phyloP scores from a whole-genome alignment of 305 asterid species.

The Vinca major region DNA sequence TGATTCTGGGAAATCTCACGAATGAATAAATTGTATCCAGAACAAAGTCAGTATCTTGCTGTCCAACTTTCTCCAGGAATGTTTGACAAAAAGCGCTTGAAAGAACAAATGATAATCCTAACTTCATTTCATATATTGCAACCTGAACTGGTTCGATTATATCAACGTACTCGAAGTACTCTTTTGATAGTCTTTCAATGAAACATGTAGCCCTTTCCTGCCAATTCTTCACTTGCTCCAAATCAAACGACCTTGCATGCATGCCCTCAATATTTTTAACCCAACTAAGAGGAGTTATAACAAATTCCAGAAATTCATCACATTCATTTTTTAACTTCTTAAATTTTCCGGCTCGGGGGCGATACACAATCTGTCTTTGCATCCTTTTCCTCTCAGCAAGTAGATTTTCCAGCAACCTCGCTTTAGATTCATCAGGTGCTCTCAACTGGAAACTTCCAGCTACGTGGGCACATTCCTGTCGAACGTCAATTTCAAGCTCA shows the following conservation, averaged over 20 bases:
- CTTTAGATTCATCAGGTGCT: constrained; percentile 34
- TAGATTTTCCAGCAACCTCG: constrained; percentile 48
- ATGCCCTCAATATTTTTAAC: constrained; percentile 26
- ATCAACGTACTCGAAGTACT: constrained; percentile 59
- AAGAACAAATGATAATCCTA: constrained; percentile 63
- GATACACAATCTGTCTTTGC: constrained; percentile 66
- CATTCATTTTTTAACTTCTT: constrained; percentile 50
- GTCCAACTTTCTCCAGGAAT: constrained; percentile 24
- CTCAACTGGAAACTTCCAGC: constrained; percentile 55
- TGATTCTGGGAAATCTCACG: constrained; percentile 68
- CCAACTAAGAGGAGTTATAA: constrained; percentile 36
- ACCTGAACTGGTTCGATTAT: constrained; percentile 68
- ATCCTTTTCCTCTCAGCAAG: constrained; percentile 46
- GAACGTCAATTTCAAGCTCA: constrained; percentile 73
- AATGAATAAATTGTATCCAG: constrained; percentile 47
- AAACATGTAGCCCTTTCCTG: constrained; percentile 60
- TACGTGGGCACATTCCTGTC: constrained; percentile 49
- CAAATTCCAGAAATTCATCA: constrained; percentile 43
- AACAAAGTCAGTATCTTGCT: constrained; percentile 38
- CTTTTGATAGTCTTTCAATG: constrained; percentile 58
- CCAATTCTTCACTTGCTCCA: constrained; percentile 53
- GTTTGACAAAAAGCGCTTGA: constrained; percentile 37
- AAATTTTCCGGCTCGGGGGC: constrained; percentile 60
- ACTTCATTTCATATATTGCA: constrained; percentile 81
- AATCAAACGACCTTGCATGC: constrained; percentile 27